A percentile compares a stretch with the other conserved stretches of the same genome.
Evolutionary conservation across 768 basidiomycete genomes (phyloP).

Genomic region (Hirschioporus abietinus): DNA sequence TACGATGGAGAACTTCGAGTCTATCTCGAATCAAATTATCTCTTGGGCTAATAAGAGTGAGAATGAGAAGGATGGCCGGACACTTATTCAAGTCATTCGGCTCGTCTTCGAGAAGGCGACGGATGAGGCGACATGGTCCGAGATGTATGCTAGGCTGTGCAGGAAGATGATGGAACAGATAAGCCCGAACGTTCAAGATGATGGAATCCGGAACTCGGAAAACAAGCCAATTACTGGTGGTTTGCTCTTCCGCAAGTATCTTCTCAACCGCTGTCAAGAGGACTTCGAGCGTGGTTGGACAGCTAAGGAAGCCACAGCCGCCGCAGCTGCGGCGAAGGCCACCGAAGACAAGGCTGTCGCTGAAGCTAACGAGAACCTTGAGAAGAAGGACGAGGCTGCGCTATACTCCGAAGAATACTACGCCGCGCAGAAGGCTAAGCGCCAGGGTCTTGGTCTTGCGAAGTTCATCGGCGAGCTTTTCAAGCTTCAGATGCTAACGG

Average conservation of each 20-base stretch:
- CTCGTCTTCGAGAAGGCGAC: slow-evolving; percentile 97
- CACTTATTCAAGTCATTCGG: slow-evolving; percentile 92
- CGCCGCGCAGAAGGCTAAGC: slow-evolving; percentile 93
- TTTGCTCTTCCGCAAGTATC: slow-evolving; percentile 92
- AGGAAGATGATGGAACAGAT: slow-evolving; percentile 95
- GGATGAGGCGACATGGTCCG: slow-evolving; percentile 91
- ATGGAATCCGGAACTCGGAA: slow-evolving; percentile 73
- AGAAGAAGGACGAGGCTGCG: slow-evolving; percentile 58
- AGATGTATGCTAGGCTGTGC: slow-evolving; percentile 96
- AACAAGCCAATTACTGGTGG: slow-evolving; percentile 92
- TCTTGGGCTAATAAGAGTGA: slow-evolving; percentile 91
- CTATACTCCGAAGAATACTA: slow-evolving; percentile 96
- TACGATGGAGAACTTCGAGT: slow-evolving; percentile 94
- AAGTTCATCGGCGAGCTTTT: slow-evolving; percentile 98
- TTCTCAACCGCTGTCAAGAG: slow-evolving; percentile 94
- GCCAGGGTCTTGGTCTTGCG: slow-evolving; percentile 93
- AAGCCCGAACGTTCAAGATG: slow-evolving; percentile 82
- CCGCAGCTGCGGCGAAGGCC: slow-evolving; percentile 80
- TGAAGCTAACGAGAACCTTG: slow-evolving; percentile 57
- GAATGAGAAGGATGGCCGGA: slow-evolving; percentile 88
- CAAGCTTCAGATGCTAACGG: slow-evolving; percentile 98
- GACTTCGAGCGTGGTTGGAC: slow-evolving; percentile 98
- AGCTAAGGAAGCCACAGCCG: slow-evolving; percentile 79
- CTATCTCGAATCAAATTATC: slow-evolving; percentile 93
- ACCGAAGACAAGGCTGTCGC: slow-evolving; percentile 79